phyloP scores from a whole-genome alignment of 495 filamentous ascomycete genomes.

The Penicillium desertorum region DNA sequence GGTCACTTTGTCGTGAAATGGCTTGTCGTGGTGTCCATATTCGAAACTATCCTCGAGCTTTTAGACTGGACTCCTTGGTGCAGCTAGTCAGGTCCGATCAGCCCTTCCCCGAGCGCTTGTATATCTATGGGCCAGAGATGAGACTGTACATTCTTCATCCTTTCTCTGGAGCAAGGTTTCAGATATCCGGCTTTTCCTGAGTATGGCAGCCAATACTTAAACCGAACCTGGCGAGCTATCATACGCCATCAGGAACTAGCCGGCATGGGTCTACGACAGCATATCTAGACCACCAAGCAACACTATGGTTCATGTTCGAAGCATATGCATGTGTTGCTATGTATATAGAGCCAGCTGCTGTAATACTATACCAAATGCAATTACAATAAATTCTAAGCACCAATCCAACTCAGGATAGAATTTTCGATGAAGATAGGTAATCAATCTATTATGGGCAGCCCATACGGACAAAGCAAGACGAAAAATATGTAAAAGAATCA shows the following conservation, averaged over 20 bases:
- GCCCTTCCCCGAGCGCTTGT: not conserved
- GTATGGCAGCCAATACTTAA: not conserved
- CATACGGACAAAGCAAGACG: slow-evolving; percentile 4
- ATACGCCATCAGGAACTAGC: too few species aligned
- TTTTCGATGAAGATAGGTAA: slow-evolving; percentile 11
- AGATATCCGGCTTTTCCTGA: not conserved
- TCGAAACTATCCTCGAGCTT: not conserved
- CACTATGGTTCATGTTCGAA: not conserved
- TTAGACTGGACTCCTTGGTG: slow-evolving; percentile 1
- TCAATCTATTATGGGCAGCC: slow-evolving; percentile 15
- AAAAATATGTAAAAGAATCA: slow-evolving; percentile 9
- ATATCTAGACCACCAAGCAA: not conserved
- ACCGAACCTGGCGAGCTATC: not conserved
- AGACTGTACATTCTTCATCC: not conserved
- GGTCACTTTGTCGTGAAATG: not conserved
- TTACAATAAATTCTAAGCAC: not conserved
- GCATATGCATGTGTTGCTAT: not conserved
- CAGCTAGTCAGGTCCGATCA: not conserved
- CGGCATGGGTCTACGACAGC: not conserved
- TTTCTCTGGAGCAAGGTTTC: not conserved
- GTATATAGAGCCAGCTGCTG: not conserved
- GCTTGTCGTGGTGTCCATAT: not conserved
- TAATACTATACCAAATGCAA: not conserved
- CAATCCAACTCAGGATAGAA: not conserved
- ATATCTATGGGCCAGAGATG: not conserved